These are phyloP conservation scores for Acidomyces sp. DNA, from an alignment of 495 filamentous ascomycete genomes.

Conservation along the genomic window DNA sequence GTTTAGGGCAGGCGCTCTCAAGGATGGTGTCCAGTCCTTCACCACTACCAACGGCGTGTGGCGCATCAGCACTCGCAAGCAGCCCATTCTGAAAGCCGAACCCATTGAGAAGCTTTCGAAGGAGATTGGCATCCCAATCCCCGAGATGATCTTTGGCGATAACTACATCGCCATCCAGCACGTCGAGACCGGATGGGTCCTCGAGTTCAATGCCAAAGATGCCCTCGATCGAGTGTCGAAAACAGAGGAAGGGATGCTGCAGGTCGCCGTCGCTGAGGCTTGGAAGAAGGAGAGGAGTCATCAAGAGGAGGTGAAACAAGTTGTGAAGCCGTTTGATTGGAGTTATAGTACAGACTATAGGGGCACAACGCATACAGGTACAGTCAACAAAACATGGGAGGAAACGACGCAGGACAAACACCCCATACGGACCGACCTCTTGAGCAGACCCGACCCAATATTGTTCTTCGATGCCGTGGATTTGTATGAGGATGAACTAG, in stretches of 20 bases:
- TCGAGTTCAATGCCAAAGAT: constrained; percentile 72
- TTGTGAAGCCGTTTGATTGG: constrained; percentile 96
- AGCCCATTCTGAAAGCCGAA: constrained; percentile 79
- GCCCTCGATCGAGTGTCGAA: constrained; percentile 87
- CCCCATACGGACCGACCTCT: constrained; percentile 65
- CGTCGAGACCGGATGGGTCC: constrained; percentile 50
- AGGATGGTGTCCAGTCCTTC: constrained; percentile 11
- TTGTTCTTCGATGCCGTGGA: constrained; percentile 89
- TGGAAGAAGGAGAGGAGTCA: constrained; percentile 76
- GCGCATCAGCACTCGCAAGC: constrained; percentile 59
- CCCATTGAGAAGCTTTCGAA: constrained; percentile 78
- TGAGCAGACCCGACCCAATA: constrained; percentile 81
- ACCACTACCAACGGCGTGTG: constrained; percentile 35
- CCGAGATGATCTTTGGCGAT: constrained; percentile 99
- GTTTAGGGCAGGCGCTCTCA: too few relatives aligned
- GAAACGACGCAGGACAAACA: not conserved
- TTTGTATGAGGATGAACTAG: constrained; percentile 92
- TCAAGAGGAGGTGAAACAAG: constrained; percentile 78
- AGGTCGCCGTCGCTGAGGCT: constrained; percentile 79
- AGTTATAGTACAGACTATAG: constrained; percentile 81
- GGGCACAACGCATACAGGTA: constrained; percentile 40
- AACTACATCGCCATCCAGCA: constrained; percentile 70
- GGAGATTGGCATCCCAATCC: constrained; percentile 68
- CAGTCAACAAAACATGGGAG: constrained; percentile 4
- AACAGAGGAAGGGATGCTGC: constrained; percentile 76